phyloP scores from a whole-genome alignment of 169 alveolate genomes.

The Plasmodium vivax region DNA sequence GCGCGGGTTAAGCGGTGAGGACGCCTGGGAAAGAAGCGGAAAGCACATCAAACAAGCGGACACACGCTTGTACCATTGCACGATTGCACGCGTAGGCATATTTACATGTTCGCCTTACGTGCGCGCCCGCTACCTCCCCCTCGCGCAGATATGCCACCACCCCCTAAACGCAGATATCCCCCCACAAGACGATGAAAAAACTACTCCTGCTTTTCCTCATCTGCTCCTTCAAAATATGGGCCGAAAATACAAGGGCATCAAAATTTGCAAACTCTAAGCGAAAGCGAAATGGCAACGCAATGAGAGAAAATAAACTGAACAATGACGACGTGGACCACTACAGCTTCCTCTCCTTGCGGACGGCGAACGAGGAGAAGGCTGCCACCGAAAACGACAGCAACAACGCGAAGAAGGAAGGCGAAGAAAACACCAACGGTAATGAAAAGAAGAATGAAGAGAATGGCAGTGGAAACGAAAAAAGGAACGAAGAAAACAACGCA shows the following conservation, averaged over 20 bases:
- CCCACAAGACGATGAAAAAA: slow-evolving; percentile 13
- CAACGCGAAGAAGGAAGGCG: slow-evolving; percentile 11
- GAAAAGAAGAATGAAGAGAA: slow-evolving; percentile 10
- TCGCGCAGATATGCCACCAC: not conserved
- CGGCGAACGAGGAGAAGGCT: slow-evolving; percentile 12
- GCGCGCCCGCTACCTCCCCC: not conserved
- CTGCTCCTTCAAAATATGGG: slow-evolving; percentile 43
- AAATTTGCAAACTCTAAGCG: slow-evolving; percentile 3
- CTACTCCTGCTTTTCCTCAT: slow-evolving; percentile 14
- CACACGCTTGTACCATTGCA: not conserved
- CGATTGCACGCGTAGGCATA: not conserved
- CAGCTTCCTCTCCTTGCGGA: slow-evolving; percentile 12
- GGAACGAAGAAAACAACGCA: not conserved
- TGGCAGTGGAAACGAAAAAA: not conserved
- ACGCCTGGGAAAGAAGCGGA: not conserved
- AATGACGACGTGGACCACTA: not conserved
- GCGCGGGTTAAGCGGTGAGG: not conserved
- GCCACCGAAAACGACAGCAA: not conserved
- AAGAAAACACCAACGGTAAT: not conserved
- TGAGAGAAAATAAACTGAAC: not conserved
- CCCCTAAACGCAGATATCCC: not conserved
- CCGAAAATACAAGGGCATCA: slow-evolving; percentile 9
- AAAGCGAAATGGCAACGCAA: not conserved
- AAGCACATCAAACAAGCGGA: not conserved
- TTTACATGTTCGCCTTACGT: not conserved